Percentiles rank a stretch among this genome's conserved stretches.
Conservation (phyloP, 306 rosid genomes). For the Dalbergia cochinchinensis region DNA sequence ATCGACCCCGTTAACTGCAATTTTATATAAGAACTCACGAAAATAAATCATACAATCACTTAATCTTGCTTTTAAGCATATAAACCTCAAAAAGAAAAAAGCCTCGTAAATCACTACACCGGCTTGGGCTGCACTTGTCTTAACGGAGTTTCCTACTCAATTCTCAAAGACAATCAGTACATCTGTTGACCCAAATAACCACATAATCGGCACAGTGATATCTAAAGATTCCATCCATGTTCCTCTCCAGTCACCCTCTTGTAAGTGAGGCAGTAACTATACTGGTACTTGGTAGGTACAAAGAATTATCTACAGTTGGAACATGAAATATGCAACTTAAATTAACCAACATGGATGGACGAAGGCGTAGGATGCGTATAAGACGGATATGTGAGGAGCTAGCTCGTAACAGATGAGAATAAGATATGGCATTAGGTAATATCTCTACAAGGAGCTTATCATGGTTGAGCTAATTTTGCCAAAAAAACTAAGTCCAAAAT, state of each 20-base stretch:
- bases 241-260: neutral
- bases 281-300: neutral
- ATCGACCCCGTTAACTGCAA: too few species aligned
- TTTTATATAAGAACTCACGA: too few species aligned
- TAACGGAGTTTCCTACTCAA: neutral
- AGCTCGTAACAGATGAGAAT: slow-evolving; percentile 11
- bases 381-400: neutral
- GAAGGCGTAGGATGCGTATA: neutral
- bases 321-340: neutral
- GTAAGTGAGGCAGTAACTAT: neutral
- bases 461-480: slow-evolving; percentile 80
- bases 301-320: neutral
- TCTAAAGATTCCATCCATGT: neutral
- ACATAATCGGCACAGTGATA: neutral
- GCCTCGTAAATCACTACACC: neutral
- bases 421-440: slow-evolving; percentile 39
- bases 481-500: slow-evolving; percentile 84
- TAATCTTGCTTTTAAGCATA: neutral
- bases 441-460: slow-evolving; percentile 38
- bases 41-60: too few species aligned
- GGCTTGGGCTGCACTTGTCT: neutral
- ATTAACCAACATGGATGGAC: slow-evolving; percentile 3
- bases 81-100: neutral
- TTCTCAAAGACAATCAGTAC: neutral
- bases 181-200: neutral